These are phyloP conservation scores for Colletotrichum tanaceti DNA, from an alignment of 2,329 filamentous ascomycete species.

Conservation along the genomic window DNA sequence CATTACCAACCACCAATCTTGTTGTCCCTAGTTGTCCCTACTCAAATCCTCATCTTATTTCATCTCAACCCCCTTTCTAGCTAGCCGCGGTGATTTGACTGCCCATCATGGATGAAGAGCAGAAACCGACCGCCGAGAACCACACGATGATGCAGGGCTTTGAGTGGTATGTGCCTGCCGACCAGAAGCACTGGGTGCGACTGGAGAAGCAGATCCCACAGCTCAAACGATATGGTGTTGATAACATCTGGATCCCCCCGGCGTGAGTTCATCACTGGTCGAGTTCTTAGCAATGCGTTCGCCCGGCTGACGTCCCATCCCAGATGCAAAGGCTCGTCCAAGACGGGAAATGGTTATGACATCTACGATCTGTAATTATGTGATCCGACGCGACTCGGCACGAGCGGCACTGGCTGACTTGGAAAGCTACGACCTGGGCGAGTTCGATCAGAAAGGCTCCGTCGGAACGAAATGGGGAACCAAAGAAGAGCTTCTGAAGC, in stretches of 20 bases:
- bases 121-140: slow-evolving; percentile 54
- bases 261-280: slow-evolving; percentile 50
- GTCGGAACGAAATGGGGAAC: slow-evolving; percentile 76
- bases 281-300: background rate
- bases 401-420: slow-evolving; percentile 1
- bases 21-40: slow-evolving; percentile 3
- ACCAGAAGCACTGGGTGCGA: slow-evolving; percentile 72
- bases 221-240: slow-evolving; percentile 71
- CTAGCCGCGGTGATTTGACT: slow-evolving; percentile 4
- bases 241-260: slow-evolving; percentile 76
- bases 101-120: slow-evolving; percentile 32
- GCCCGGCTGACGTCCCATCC: background rate
- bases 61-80: background rate
- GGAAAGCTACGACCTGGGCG: slow-evolving; percentile 68
- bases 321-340: slow-evolving; percentile 72
- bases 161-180: slow-evolving; percentile 78
- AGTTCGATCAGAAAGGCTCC: slow-evolving; percentile 78
- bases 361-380: slow-evolving; percentile 70
- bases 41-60: background rate
- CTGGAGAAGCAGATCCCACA: slow-evolving; percentile 66
- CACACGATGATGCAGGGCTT: slow-evolving; percentile 76
- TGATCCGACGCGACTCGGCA: background rate
- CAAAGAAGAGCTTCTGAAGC: slow-evolving; percentile 68
- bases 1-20: background rate
- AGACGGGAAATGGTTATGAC: slow-evolving; percentile 75